Base-by-base conservation (phyloP, 164 flowering plant species). In the Echeveria elegans region DNA sequence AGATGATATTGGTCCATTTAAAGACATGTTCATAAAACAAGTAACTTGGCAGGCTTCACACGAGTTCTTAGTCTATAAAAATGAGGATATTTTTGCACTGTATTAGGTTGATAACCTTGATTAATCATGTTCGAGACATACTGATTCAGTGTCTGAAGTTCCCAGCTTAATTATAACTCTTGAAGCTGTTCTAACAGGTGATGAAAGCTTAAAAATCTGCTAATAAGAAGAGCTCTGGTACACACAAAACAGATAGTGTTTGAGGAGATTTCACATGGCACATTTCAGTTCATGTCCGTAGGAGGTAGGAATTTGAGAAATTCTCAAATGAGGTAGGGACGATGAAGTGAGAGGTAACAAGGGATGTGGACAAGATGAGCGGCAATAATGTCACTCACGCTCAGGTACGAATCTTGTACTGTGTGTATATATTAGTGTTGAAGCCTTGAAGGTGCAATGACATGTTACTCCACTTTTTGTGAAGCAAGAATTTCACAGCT, bases 391-490 rank as follows among this genome's bases (percentile, higher is more conserved):
- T 11, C 28, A 50, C 56, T 34, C 37, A 34, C n/a, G 3, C 28
- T 50, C 26, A 28, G 31, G 61, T 56, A 28, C 61, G 32, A 56
- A 56, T 26, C 61, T 14, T 56, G 61, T 28, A 56, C 32, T 56
- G 61, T 56, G n/a, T n/a, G n/a, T n/a, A n/a, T n/a, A 23, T 21
- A 2, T 21, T 21, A 5, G 58, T 21, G 15, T 52, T 52, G 58
- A 52, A 21, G 58, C 7, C 2, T 52, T 52, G 58, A 52, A 21
- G 58, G 58, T 45, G 50, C 50, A 50, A 0, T 50, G 56, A 56
- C 61, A 56, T 56, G 61, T 56, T 56, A 28, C 61, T 56, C 61
- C 61, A 56, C 61, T 56, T 56, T 56, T 15, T 24, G 61, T 56
- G 32, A 56, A 56, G 30, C 61, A 14, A 11, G 2, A 56, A 56